Evolutionary conservation across 192 early-diverging fungal genomes (phyloP).

Genomic region (Neocallimastix lanati): DNA sequence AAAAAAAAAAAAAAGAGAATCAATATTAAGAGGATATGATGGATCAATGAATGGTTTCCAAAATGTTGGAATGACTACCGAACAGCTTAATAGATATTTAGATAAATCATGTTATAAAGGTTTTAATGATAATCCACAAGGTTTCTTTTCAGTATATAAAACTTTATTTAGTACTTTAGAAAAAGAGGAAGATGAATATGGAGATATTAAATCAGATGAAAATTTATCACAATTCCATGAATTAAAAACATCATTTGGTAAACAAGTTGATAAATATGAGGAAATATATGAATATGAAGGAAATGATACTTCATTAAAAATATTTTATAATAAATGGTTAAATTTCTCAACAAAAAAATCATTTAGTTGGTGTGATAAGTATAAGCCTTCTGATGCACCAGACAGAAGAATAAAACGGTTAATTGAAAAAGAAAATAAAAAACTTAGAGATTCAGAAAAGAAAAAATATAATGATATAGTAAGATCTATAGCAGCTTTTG

Average conservation of each 20-base stretch:
- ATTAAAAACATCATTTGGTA: slow-evolving; percentile 33
- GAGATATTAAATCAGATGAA: slow-evolving; percentile 3
- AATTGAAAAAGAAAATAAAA: slow-evolving; percentile 88
- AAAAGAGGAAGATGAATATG: slow-evolving; percentile 54
- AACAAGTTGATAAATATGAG: not conserved
- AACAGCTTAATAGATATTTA: slow-evolving; percentile 67
- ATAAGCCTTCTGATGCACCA: slow-evolving; percentile 57
- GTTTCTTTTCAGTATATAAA: slow-evolving; percentile 68
- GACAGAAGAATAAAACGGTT: slow-evolving; percentile 57
- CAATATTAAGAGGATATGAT: slow-evolving; percentile 35
- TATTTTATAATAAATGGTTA: slow-evolving; percentile 66
- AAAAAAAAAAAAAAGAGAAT: slow-evolving; percentile 42
- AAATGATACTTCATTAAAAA: slow-evolving; percentile 12
- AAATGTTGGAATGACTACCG: not conserved
- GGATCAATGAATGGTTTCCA: not conserved
- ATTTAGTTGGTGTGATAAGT: slow-evolving; percentile 89
- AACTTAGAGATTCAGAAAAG: slow-evolving; percentile 49
- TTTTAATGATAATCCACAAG: slow-evolving; percentile 44
- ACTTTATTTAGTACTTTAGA: slow-evolving; percentile 58
- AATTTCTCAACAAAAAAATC: slow-evolving; percentile 67
- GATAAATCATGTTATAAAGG: slow-evolving; percentile 48
- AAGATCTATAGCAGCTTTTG: slow-evolving; percentile 45
- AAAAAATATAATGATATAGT: slow-evolving; percentile 60
- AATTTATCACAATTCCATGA: slow-evolving; percentile 32
- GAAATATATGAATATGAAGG: no score